These are phyloP conservation scores for Curvularia sp. DNA, from an alignment of 2,329 filamentous ascomycete genomes.

Conservation along the genomic window DNA sequence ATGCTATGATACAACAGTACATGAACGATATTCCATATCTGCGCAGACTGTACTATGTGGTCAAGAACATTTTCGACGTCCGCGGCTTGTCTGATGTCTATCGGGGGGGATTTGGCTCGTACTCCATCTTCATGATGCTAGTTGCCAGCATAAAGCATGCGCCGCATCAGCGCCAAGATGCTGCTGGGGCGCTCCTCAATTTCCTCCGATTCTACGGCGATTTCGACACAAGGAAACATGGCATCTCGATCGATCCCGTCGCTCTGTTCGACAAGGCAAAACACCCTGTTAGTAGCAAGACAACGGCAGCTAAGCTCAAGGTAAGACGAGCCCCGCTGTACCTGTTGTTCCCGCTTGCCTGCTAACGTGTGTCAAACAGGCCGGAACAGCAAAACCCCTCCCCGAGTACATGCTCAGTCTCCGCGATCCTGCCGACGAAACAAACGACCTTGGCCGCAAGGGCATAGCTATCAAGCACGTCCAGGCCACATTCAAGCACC, in stretches of 20 bases:
- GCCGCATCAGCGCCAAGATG: constrained; percentile 41
- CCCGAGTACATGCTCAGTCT: constrained; percentile 57
- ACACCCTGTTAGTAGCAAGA: constrained; percentile 28
- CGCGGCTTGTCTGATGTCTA: constrained; percentile 59
- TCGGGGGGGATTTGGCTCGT: constrained; percentile 61
- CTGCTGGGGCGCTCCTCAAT: constrained; percentile 56
- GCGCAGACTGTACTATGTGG: constrained; percentile 57
- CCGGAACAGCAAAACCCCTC: constrained; percentile 20
- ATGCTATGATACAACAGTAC: constrained; percentile 57
- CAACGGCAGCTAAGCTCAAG: constrained; percentile 23
- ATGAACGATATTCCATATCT: constrained; percentile 60
- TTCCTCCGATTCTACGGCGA: constrained; percentile 60
- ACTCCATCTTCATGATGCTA: constrained; percentile 65
- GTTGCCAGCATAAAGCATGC: constrained; percentile 61
- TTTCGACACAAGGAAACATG: constrained; percentile 56
- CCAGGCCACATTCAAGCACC: constrained; percentile 51
- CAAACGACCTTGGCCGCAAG: constrained; percentile 64
- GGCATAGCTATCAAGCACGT: constrained; percentile 60
- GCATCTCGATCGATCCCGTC: constrained; percentile 60
- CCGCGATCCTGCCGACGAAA: constrained; percentile 65
- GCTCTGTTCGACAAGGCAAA: constrained; percentile 53
- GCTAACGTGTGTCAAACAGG: constrained; percentile 25
- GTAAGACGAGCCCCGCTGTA: constrained; percentile 17
- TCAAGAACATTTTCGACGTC: constrained; percentile 60
- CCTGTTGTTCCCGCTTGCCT: background rate